Evolutionary conservation across 768 basidiomycete genomes (phyloP), one percentile per base, ranked within the genome.

Genomic region (Pholiota microspora): DNA sequence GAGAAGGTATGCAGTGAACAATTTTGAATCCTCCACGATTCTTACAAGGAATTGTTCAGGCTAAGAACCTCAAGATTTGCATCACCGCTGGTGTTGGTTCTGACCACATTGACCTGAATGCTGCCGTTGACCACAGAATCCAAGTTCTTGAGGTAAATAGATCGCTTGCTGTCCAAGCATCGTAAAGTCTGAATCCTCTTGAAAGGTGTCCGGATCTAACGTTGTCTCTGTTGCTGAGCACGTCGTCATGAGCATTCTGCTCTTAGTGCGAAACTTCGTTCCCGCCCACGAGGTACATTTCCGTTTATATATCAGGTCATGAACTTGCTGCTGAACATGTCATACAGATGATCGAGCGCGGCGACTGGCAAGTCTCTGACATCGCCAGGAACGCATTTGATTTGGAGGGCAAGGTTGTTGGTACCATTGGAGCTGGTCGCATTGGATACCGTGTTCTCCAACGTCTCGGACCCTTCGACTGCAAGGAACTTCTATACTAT

Each of bases 221-320:
- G 93, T 94, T 50, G 87, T 88, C 49, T 93, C 90, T 9, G 94
- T 95, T 38, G 93, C 92, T 42, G 94, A 95, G 71, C 91, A 93
- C 69, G 92, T 92, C 56, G 70, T 92, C 54, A 94, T 94, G 92
- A 86, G 84, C 69, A 95, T 96, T 61, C 84, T 96, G 47, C 74
- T 91, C 34, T 86, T 95, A 53, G 92, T 96, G 66, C 84, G 92
- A 67, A 96, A 96, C 83, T 94, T 88, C 62, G 77, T 87, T 23
- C 89, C 88, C 21, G 90, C 89, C 7, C 92, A 94, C 69, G 90
- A 94, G 40, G 80, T 42, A 23, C 40, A 21, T 23, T 12, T 10
- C 18, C 9, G 3, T 42, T 7, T 21, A 9, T 21, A 1, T 10
- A 42, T 12, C 12, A 9, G 12, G 10, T 8, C 7, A 5, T 42